A percentile compares a stretch with the other conserved stretches of the same genome.
phyloP scores from a whole-genome alignment of 2,329 filamentous ascomycete genomes.

The Colletotrichum kahawae region DNA sequence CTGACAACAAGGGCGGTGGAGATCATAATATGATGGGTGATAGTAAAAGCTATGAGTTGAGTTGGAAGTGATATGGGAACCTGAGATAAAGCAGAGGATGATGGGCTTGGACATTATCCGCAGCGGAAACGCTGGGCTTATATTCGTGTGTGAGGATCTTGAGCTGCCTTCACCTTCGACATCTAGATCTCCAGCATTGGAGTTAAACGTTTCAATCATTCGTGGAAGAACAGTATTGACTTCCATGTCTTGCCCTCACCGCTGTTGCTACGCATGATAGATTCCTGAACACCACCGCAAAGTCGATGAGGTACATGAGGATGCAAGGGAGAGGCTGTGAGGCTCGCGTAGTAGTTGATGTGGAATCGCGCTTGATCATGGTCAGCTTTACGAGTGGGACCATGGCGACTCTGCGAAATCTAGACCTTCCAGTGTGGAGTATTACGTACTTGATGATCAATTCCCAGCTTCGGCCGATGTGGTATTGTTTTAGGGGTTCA shows the following conservation, averaged over 20 bases:
- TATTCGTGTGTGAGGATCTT: not conserved
- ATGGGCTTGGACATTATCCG: not conserved
- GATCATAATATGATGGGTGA: not conserved
- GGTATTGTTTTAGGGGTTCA: not conserved
- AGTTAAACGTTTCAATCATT: not conserved
- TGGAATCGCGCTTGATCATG: not conserved
- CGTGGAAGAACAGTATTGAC: not conserved
- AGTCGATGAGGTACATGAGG: not conserved
- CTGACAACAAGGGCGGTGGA: not conserved
- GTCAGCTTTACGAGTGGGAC: not conserved
- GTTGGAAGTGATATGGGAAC: not conserved
- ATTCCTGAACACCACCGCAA: not conserved
- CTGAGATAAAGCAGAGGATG: not conserved
- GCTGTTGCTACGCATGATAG: not conserved
- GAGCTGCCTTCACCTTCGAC: rapidly evolving
- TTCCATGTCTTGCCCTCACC: not conserved
- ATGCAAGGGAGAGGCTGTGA: not conserved
- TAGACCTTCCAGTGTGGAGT: not conserved
- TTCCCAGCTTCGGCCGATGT: not conserved
- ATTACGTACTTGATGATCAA: not conserved
- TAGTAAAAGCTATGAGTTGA: not conserved
- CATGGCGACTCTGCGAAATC: not conserved
- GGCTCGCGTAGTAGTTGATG: not conserved
- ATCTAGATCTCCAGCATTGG: not conserved
- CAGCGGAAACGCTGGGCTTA: not conserved